These are phyloP conservation scores for Podila epicladia DNA, from an alignment of 192 early-diverging fungal genomes.

Conservation along the genomic window DNA sequence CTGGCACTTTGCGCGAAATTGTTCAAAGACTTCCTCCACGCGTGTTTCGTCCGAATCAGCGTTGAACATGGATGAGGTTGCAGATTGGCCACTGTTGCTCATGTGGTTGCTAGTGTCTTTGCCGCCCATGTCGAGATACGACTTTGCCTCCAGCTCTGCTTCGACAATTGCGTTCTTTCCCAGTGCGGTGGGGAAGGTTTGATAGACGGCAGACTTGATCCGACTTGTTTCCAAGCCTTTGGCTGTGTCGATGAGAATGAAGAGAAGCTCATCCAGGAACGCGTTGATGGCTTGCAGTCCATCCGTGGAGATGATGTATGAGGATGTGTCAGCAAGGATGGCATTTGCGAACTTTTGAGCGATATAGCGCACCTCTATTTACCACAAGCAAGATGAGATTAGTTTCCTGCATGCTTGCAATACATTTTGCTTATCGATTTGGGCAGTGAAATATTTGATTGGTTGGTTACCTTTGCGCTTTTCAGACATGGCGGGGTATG, in stretches of 20 bases:
- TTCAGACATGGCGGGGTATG: constrained; percentile 27
- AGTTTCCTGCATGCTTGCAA: not conserved
- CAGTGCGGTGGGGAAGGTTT: constrained; percentile 60
- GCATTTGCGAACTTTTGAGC: constrained; percentile 70
- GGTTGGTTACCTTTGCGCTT: constrained; percentile 38
- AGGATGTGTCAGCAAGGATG: constrained; percentile 63
- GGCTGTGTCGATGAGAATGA: constrained; percentile 56
- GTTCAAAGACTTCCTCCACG: constrained; percentile 53
- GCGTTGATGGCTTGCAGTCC: constrained; percentile 63
- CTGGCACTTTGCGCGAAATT: constrained; percentile 63
- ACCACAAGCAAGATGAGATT: not conserved
- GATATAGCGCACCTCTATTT: constrained; percentile 62
- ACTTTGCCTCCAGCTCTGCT: constrained; percentile 67
- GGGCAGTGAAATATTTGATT: not conserved
- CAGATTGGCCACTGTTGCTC: constrained; percentile 25
- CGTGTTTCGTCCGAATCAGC: constrained; percentile 45
- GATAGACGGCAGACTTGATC: constrained; percentile 59
- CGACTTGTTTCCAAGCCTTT: constrained; percentile 57
- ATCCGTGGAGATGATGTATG: constrained; percentile 66
- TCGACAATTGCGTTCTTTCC: constrained; percentile 70
- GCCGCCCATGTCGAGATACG: constrained; percentile 62
- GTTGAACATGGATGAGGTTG: constrained; percentile 43
- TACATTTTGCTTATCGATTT: not conserved
- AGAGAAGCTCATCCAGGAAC: constrained; percentile 67
- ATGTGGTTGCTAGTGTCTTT: constrained; percentile 51